phyloP scores from a whole-genome alignment of 306 rosid genomes.

The Potentilla sterilis region DNA sequence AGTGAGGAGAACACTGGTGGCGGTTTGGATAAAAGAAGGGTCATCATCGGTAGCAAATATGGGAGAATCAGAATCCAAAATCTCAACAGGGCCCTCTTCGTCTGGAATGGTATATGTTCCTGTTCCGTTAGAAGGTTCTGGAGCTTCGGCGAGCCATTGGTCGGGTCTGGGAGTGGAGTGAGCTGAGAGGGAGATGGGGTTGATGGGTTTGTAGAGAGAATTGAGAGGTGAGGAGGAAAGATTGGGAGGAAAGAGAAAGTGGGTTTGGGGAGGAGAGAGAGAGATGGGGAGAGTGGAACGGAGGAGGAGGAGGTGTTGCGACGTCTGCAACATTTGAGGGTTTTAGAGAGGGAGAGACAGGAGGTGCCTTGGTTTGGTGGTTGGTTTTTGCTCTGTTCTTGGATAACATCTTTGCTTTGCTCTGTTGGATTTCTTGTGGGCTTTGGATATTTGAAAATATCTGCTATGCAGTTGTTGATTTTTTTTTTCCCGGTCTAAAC shows the following conservation, averaged over 20 bases:
- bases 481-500: neutral
- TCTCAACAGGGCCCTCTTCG: conserved; percentile 66
- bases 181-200: conserved; percentile 35
- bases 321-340: conserved; percentile 51
- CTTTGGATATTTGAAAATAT: conserved; percentile 16
- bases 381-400: conserved; percentile 1
- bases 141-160: conserved; percentile 45
- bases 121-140: conserved; percentile 30
- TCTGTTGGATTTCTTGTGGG: conserved; percentile 1
- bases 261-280: conserved; percentile 20
- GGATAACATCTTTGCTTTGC: neutral
- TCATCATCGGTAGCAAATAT: conserved; percentile 66
- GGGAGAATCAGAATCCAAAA: conserved; percentile 53
- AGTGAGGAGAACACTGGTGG: conserved; percentile 86
- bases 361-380: conserved; percentile 6
- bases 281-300: conserved; percentile 31
- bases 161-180: conserved; percentile 29
- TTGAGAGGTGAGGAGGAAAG: conserved; percentile 27
- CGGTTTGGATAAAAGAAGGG: conserved; percentile 74
- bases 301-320: conserved; percentile 33
- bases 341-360: neutral
- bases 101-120: conserved; percentile 8
- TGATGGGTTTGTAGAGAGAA: conserved; percentile 40
- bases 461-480: neutral
- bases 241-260: conserved; percentile 25